phyloP scores from a whole-genome alignment of 257 asterid species.

The Plectranthus barbatus region DNA sequence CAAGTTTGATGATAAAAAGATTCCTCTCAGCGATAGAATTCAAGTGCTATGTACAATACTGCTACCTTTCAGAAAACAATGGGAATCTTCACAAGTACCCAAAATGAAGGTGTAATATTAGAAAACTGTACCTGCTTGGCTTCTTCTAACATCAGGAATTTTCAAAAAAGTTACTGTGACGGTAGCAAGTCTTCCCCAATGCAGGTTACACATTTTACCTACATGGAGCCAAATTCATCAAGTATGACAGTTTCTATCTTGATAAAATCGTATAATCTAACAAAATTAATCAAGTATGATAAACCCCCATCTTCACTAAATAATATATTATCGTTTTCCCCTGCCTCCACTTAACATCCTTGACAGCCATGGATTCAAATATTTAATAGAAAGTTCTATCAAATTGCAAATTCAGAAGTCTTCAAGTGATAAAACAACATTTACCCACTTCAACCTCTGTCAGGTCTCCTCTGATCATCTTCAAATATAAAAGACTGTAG shows the following conservation, averaged over 20 bases:
- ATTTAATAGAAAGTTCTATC: background rate
- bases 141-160: background rate
- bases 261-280: background rate
- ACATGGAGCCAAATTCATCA: background rate
- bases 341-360: background rate
- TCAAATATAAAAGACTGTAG: background rate
- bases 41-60: conserved; percentile 10
- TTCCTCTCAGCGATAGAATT: conserved; percentile 15
- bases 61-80: conserved; percentile 18
- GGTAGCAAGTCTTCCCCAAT: background rate
- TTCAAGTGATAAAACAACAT: conserved; percentile 1
- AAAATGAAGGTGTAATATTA: conserved; percentile 5
- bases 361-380: background rate
- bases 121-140: conserved; percentile 15
- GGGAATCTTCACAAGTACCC: conserved; percentile 25
- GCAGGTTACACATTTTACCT: background rate
- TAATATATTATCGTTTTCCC: background rate
- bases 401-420: background rate
- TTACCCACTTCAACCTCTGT: background rate
- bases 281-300: background rate
- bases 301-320: background rate
- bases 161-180: background rate
- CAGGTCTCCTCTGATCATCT: background rate
- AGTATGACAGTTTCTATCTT: background rate
- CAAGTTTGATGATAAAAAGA: conserved; percentile 16